Base-by-base conservation (phyloP, 306 rosid genomes). In the Morella rubra region DNA sequence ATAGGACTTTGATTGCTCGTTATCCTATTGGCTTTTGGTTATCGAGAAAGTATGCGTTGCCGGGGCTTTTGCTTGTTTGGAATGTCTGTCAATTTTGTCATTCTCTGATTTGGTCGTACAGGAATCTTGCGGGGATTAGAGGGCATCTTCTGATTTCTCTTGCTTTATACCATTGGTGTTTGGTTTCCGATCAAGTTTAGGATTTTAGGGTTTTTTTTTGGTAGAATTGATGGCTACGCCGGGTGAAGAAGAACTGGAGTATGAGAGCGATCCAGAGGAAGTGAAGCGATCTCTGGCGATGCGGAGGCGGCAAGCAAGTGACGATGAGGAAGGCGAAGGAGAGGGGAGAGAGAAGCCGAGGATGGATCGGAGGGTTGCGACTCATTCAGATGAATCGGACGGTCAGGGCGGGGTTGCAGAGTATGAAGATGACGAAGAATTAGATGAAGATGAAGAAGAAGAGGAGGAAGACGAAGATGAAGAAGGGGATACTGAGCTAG, bases 251-350 rank as follows among this genome's bases (percentile, higher is more conserved):
- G 96, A 93, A 60, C 75, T 87, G 72, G 96, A 90, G 44, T 93
- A 90, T 71, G 96, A 93, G 27, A 93, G 98, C 86, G 98, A 93
- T 88, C 98, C 98, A 6, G 96, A 93, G 79, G 98, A 89, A 64
- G 87, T 47, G 14, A 89, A 87, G 73, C 82, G 89, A 69, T 90
- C 90, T 7, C 80, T 93, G 77, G 76, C 93, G 77, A 90, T 93
- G 97, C 90, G 98, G 86, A 80, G 98, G 86, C 87, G 91, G 52
- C 90, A 81, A 50, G 98, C 96, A 3, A 93, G 98, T 80, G 98
- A 93, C 74, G 98, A 93, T 27, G 96, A 89, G 78, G 98, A 86
- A 71, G 93, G 77, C 14, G 97, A 88, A 49, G 87, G 78, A 42
- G 87, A 55, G 27, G 87, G 71, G 37, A 62, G 81, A 16, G 89